phyloP scores from a whole-genome alignment of 768 basidiomycete genomes.

The Trametes sanguinea region DNA sequence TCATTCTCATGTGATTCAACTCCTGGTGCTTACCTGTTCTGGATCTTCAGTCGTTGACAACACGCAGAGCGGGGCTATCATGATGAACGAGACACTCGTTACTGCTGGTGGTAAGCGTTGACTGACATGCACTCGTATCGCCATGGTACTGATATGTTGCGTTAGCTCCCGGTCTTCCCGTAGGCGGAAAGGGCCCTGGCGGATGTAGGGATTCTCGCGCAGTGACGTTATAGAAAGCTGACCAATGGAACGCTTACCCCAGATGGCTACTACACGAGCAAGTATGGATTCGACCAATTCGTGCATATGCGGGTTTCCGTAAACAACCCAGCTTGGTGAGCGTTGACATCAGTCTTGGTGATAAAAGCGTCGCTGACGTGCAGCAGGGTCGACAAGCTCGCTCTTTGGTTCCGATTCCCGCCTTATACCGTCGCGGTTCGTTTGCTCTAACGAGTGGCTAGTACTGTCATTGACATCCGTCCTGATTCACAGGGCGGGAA shows the following conservation, averaged over 20 bases:
- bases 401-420: slow-evolving; percentile 38
- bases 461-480: background rate
- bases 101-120: slow-evolving; percentile 52
- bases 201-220: slow-evolving; percentile 51
- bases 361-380: background rate
- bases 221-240: background rate
- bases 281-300: slow-evolving; percentile 75
- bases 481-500: background rate
- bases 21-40: background rate
- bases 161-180: slow-evolving; percentile 62
- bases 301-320: slow-evolving; percentile 67
- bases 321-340: slow-evolving; percentile 42
- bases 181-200: slow-evolving; percentile 70
- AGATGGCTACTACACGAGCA: slow-evolving; percentile 73
- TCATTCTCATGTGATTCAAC: background rate
- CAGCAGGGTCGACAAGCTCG: slow-evolving; percentile 33
- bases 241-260: too few relatives aligned
- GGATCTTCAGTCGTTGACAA: slow-evolving; percentile 54
- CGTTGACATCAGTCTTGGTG: background rate
- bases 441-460: background rate
- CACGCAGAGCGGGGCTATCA: slow-evolving; percentile 70
- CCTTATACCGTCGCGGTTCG: slow-evolving; percentile 32
- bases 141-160: background rate
- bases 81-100: slow-evolving; percentile 70
- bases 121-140: background rate